A percentile compares a stretch with the other conserved stretches of the same genome.
These are phyloP conservation scores for Jamesozyma jinghongensis DNA, from an alignment of 805 yeast genomes.

Conservation along the genomic window DNA sequence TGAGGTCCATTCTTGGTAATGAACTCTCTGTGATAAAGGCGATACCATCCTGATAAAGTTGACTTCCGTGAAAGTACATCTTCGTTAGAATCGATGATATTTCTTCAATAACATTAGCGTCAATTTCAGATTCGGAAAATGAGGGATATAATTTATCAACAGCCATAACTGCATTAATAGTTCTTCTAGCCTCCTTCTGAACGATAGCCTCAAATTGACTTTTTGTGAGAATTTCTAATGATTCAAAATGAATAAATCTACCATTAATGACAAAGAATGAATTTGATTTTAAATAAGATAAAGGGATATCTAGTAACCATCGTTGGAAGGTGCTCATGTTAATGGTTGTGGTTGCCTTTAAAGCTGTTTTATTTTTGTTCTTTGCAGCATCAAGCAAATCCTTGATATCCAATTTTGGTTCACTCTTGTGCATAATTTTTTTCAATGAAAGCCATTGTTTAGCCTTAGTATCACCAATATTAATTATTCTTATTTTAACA, in stretches of 20 bases:
- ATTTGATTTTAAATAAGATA: conserved; percentile 20
- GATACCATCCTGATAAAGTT: conserved; percentile 27
- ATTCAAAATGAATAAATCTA: conserved; percentile 35
- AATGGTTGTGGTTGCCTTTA: neutral
- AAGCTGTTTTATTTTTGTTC: neutral
- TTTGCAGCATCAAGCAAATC: neutral
- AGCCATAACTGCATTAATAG: conserved; percentile 32
- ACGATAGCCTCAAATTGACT: conserved; percentile 33
- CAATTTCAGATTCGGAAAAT: conserved; percentile 12
- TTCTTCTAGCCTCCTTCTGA: conserved; percentile 39
- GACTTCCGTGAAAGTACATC: conserved; percentile 32
- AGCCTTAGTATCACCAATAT: conserved; percentile 18
- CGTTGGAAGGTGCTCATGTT: conserved; percentile 5
- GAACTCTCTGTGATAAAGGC: conserved; percentile 35
- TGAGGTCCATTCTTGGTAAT: conserved; percentile 41
- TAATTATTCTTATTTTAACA: conserved; percentile 35
- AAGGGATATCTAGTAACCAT: conserved; percentile 25
- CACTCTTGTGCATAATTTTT: neutral
- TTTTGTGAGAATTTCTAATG: conserved; percentile 15
- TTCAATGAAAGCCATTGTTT: conserved; percentile 17
- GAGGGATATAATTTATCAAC: conserved; percentile 17
- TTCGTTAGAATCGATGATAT: conserved; percentile 37
- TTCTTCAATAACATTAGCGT: conserved; percentile 41
- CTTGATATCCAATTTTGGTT: neutral
- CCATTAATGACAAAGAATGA: conserved; percentile 46